Evolutionary conservation across 1,284 basidiomycete genomes (phyloP).

Genomic region (Agaricales sp.): DNA sequence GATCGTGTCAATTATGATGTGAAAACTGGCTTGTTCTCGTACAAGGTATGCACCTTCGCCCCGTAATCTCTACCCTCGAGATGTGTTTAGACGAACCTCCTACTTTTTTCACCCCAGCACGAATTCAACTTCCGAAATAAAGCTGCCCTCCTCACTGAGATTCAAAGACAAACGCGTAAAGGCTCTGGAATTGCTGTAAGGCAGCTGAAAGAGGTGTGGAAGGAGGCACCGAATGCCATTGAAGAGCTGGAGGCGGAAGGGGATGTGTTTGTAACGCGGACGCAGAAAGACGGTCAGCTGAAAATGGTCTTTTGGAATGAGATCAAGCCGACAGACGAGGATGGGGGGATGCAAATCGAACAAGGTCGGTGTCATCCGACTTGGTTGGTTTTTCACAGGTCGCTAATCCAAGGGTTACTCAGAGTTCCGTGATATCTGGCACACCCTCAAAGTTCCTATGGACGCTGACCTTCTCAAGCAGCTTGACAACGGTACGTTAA

Average conservation of each 20-base stretch:
- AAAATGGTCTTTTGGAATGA: conserved; percentile 92
- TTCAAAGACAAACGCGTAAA: conserved; percentile 68
- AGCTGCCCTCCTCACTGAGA: conserved; percentile 70
- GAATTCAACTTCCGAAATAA: conserved; percentile 83
- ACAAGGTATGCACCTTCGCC: conserved; percentile 41
- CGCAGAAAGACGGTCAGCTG: conserved; percentile 73
- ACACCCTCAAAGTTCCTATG: conserved; percentile 72
- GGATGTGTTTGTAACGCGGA: conserved; percentile 78
- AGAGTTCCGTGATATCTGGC: conserved; percentile 88
- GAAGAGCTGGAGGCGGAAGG: conserved; percentile 84
- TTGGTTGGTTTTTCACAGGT: conserved; percentile 3
- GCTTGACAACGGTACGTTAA: conserved; percentile 50
- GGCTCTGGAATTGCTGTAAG: conserved; percentile 81
- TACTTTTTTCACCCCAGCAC: conserved; percentile 45
- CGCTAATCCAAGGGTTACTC: conserved; percentile 1
- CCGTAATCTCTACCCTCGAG: conserved; percentile 3
- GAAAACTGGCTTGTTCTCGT: conserved; percentile 78
- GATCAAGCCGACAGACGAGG: conserved; percentile 64
- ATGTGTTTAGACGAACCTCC: conserved; percentile 1
- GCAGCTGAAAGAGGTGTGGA: conserved; percentile 82
- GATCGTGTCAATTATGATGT: conserved; percentile 72
- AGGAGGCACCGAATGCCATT: conserved; percentile 71
- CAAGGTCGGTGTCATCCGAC: conserved; percentile 47
- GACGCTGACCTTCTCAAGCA: conserved; percentile 74
- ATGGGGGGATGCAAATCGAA: conserved; percentile 62